Evolutionary conservation across 2,329 filamentous ascomycete genomes (phyloP).

Genomic region (Ceratocystis albifundus): DNA sequence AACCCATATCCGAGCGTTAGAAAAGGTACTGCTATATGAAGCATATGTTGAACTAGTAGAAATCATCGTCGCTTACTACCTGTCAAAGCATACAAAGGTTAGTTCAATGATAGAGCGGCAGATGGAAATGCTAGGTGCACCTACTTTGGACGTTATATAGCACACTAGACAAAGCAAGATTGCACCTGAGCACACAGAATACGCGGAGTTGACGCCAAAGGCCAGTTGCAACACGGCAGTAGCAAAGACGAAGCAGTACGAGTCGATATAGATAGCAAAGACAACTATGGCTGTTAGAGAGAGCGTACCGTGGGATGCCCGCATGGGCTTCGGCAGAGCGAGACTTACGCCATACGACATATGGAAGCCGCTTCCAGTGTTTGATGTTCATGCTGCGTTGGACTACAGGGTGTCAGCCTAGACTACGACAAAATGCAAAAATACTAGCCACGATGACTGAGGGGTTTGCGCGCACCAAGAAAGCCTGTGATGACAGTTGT

Average conservation of each 20-base stretch:
- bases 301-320: constrained; percentile 13
- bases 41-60: not conserved
- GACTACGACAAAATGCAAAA: not conserved
- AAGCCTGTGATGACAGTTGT: constrained; percentile 31
- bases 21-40: not conserved
- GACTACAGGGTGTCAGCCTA: constrained; percentile 4
- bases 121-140: constrained; percentile 13
- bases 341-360: constrained; percentile 36
- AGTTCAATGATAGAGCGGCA: not conserved
- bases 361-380: constrained; percentile 29
- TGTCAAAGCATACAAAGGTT: constrained; percentile 10
- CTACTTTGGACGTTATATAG: constrained; percentile 52
- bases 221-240: constrained; percentile 47
- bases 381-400: constrained; percentile 23
- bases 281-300: constrained; percentile 37
- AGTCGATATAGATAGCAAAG: constrained; percentile 48
- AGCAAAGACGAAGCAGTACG: constrained; percentile 47
- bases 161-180: constrained; percentile 50
- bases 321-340: too few relatives aligned
- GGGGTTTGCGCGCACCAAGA: constrained; percentile 29
- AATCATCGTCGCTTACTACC: constrained; percentile 14
- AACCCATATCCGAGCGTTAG: not conserved
- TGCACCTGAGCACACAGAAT: constrained; percentile 43
- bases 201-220: constrained; percentile 43
- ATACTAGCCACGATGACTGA: not conserved